Percentiles rank a stretch among this genome's conserved stretches.
These are phyloP conservation scores for Phytopythium delawarense DNA, from an alignment of 352 stramenopile species.

Conservation along the genomic window DNA sequence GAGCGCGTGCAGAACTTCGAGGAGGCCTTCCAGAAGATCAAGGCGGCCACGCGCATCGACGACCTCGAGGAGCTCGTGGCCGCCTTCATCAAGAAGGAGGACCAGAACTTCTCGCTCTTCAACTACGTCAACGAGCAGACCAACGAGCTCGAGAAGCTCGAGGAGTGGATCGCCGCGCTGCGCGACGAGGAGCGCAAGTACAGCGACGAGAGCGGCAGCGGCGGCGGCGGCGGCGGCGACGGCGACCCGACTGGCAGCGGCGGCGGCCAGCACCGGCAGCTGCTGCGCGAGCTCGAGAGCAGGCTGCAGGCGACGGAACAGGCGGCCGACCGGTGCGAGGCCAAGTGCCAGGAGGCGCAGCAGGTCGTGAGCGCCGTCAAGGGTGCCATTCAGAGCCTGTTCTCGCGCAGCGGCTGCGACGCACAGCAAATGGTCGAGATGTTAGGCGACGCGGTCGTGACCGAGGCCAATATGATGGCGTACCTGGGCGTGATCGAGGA, in stretches of 20 bases:
- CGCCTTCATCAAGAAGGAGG: slow-evolving; percentile 95
- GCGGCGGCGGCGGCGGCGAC: slow-evolving; percentile 33
- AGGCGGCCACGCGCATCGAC: slow-evolving; percentile 87
- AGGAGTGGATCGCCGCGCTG: slow-evolving; percentile 72
- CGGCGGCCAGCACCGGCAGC: slow-evolving; percentile 86
- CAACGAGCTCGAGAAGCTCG: slow-evolving; percentile 92
- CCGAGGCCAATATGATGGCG: slow-evolving; percentile 93
- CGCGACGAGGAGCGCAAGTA: slow-evolving; percentile 85
- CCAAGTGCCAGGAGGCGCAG: slow-evolving; percentile 85
- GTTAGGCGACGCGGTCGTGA: slow-evolving; percentile 84
- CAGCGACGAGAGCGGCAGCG: slow-evolving; percentile 47
- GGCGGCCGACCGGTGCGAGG: slow-evolving; percentile 87
- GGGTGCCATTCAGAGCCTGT: slow-evolving; percentile 65
- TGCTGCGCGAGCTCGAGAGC: slow-evolving; percentile 85
- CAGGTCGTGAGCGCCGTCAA: slow-evolving; percentile 91
- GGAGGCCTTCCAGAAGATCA: slow-evolving; percentile 94
- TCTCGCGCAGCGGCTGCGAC: slow-evolving; percentile 82
- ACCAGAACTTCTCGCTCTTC: slow-evolving; percentile 96
- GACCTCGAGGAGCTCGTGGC: slow-evolving; percentile 91
- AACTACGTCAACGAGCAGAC: slow-evolving; percentile 95
- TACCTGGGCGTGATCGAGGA: slow-evolving; percentile 95
- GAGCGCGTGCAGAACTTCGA: slow-evolving; percentile 94
- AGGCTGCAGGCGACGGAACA: slow-evolving; percentile 75
- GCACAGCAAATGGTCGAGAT: slow-evolving; percentile 80
- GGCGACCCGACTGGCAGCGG: slow-evolving; percentile 14